These are phyloP conservation scores for Yamadazyma phyllophila DNA, from an alignment of 805 yeast species.

Conservation along the genomic window DNA sequence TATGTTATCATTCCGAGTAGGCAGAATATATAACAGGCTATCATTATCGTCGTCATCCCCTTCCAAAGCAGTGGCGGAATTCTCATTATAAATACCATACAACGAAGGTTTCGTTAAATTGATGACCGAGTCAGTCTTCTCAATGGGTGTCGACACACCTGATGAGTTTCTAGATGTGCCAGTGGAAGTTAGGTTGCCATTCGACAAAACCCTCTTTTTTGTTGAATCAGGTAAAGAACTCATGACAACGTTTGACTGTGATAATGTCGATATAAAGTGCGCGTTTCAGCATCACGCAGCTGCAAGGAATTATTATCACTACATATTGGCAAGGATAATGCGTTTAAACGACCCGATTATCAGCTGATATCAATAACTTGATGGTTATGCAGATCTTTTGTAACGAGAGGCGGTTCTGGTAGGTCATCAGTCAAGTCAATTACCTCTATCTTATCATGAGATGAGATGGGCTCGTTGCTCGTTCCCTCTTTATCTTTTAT, in stretches of 20 bases:
- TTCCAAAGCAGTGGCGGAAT: conserved; percentile 36
- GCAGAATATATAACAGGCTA: conserved; percentile 6
- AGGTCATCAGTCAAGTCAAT: conserved; percentile 1
- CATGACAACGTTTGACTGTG: neutral
- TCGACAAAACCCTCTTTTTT: conserved; percentile 5
- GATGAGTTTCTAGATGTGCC: conserved; percentile 9
- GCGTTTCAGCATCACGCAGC: neutral
- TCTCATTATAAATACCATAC: conserved; percentile 49
- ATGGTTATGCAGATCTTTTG: neutral
- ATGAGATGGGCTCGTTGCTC: neutral
- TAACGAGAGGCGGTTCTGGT: neutral
- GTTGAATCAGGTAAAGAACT: conserved; percentile 1
- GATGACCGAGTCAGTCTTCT: conserved; percentile 40
- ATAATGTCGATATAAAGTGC: neutral
- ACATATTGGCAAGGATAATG: no score
- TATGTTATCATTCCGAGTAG: conserved; percentile 6
- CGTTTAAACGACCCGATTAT: no score
- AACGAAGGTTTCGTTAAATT: conserved; percentile 52
- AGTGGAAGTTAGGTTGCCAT: neutral
- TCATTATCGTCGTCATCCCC: conserved; percentile 21
- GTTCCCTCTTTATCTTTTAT: no score
- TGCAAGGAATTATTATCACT: neutral
- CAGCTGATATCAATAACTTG: no score
- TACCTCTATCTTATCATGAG: neutral
- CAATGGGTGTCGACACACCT: conserved; percentile 25